Evolutionary conservation across 2,329 filamentous ascomycete genomes (phyloP), one percentile per base, ranked within the genome.

Genomic region (Apiospora aurea): DNA sequence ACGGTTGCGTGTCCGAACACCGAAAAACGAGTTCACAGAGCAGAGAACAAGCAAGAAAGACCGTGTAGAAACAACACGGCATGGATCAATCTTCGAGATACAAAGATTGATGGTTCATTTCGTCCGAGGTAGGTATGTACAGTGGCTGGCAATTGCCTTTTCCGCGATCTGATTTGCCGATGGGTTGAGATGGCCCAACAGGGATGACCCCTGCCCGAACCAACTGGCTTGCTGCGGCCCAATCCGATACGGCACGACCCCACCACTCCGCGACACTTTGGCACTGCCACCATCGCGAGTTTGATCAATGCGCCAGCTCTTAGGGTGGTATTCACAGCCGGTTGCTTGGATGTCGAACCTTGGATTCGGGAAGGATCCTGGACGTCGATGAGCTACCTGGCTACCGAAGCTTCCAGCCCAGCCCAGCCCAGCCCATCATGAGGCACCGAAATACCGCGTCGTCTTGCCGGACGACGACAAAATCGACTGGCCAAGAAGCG

Each of bases 271-370:
- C 57, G 57, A 64, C 57, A 64, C 18, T n/a, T 3, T 14, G n/a
- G 57, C 57, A 64, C 57, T 64, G 57, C 57, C 57, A 41, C 57
- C 57, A 61, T 61, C 53, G 53, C 16, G 53, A 61, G 53, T 61
- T 61, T 61, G 53, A 61, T 61, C 53, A 61, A 61, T 61, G 53
- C 53, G 8, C 53, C 53, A 11, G 11, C 53, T 18, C 34, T 34
- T 7, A 21, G 26, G 29, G 29, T 61, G 53, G 53, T 21, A 61
- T 61, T 61, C 53, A 61, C 53, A 21, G 4, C 53, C 53, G 13
- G 21, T 38, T 34, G 26, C 53, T 34, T 61, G 53, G 7, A 61
- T 21, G 18, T 6, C 16, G 16, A 38, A 38, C 29, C 29, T 61
- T 34, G 53, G 7, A 38, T 61, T 7, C 29, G 10, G 10, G 53